Base-by-base conservation (phyloP, 768 basidiomycete genomes). In the Leccinum olivaceopallidum region DNA sequence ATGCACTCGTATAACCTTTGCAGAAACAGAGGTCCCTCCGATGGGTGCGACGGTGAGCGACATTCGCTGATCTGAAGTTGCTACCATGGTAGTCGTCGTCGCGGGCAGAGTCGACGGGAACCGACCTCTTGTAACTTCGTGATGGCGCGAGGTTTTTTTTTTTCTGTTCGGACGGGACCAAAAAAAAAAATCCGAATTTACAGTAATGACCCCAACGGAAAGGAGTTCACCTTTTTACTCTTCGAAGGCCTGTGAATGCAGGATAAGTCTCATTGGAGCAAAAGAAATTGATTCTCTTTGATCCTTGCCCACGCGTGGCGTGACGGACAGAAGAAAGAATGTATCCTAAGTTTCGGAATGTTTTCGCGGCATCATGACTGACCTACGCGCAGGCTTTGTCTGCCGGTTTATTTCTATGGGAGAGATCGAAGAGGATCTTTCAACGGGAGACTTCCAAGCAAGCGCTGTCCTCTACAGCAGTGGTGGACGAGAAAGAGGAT, bases 241-340 rank as follows among this genome's bases (percentile, higher is more conserved):
- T 96, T 95, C 92, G 66, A 95, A 97, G 72, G 95, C 95, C 36
- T 95, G 95, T 55, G 95, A 94, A 72, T 92, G 95, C 67, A 95
- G 95, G 71, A 96, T 98, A 81, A 97, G 97, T 73, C 82, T 97
- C 54, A 96, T 98, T 68, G 94, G 95, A 16, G 95, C 95, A 8
- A 96, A 97, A 28, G 8, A 28, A 28, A 28, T 73, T 85, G 95
- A 94, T 97, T 57, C 78, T 98, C 16, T 98, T 96, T 66, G 95
- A 98, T 73, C 95, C 95, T 99, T 6, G 96, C 96, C 47, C 93
- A 97, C 72, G 96, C 98, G 10, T 99, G 96, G 96, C 91, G 96
- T 77, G 96, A 99, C 70, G 97, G 96, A 0, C 96, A 98, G 75
- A 99, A 97, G 86, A 98, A 98, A 84, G 95, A 97, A 77, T 98